These are phyloP conservation scores for Starmerella floris DNA, from an alignment of 805 yeast genomes.

Conservation along the genomic window DNA sequence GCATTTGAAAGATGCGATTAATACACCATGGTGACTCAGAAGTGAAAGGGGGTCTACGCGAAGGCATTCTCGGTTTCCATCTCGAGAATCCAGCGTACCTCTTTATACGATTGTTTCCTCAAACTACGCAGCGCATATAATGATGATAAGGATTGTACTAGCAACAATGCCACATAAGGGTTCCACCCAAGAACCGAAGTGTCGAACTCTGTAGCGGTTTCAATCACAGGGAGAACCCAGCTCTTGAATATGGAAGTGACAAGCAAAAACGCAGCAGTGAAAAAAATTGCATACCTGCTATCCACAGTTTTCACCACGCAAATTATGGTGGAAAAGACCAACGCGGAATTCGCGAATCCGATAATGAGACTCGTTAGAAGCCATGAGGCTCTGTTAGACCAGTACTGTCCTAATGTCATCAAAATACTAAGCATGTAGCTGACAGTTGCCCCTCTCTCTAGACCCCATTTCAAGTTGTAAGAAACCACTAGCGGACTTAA, in stretches of 20 bases:
- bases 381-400: not conserved
- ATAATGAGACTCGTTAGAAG: not conserved
- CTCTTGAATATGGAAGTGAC: conserved; percentile 1
- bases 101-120: not conserved
- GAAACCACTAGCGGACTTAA: not conserved
- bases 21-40: no score
- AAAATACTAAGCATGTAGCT: not conserved
- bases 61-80: conserved; percentile 9
- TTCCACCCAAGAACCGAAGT: not conserved
- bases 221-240: conserved; percentile 8
- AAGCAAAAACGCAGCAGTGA: not conserved
- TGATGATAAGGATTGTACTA: conserved; percentile 4
- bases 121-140: not conserved
- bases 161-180: not conserved
- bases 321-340: not conserved
- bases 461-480: not conserved
- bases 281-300: not conserved
- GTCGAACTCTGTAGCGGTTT: conserved; percentile 4
- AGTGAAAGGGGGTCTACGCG: no score
- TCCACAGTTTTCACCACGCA: conserved; percentile 1
- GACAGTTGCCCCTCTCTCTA: not conserved
- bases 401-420: not conserved
- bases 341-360: not conserved
- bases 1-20: no score
- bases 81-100: conserved; percentile 9